Conservation (phyloP, 2,329 filamentous ascomycete genomes). For the Raffaelea ambrosiae region DNA sequence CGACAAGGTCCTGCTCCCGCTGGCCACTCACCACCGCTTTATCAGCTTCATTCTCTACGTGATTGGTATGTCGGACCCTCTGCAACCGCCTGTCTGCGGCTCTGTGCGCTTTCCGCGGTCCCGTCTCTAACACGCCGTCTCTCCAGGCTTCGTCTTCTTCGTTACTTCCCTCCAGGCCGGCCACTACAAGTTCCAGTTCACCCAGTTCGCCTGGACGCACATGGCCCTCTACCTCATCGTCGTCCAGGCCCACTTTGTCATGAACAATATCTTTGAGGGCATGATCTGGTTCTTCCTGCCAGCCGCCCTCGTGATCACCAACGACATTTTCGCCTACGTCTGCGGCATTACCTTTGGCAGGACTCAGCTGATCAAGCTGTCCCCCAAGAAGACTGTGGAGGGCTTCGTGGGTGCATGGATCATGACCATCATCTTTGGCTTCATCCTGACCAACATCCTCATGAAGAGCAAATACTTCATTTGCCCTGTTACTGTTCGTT, state of each 20-base stretch:
- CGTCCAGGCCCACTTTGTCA: constrained; percentile 96
- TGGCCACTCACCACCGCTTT: constrained; percentile 96
- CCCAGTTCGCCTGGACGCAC: constrained; percentile 98
- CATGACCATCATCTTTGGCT: constrained; percentile 82
- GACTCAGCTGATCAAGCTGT: constrained; percentile 95
- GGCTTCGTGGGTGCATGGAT: constrained; percentile 96
- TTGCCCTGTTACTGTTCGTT: constrained; percentile 77
- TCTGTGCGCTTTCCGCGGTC: background rate
- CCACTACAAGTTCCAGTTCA: constrained; percentile 97
- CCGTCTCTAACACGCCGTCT: background rate
- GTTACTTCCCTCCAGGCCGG: constrained; percentile 90
- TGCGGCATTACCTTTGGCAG: constrained; percentile 95
- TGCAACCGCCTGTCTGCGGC: constrained; percentile 14
- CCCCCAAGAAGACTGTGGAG: constrained; percentile 98
- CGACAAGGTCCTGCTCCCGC: constrained; percentile 82
- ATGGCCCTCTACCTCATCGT: constrained; percentile 98
- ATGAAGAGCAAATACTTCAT: constrained; percentile 95
- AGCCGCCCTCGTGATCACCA: constrained; percentile 89
- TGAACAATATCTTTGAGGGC: constrained; percentile 99
- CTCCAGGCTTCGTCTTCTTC: constrained; percentile 95
- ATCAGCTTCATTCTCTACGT: constrained; percentile 98
- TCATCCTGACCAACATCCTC: constrained; percentile 72
- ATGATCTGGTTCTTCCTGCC: constrained; percentile 99
- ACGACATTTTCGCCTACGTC: constrained; percentile 97
- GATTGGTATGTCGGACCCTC: constrained; percentile 53